These are phyloP conservation scores for Macroventuria anomochaeta DNA, from an alignment of 2,329 filamentous ascomycete species.

Conservation along the genomic window DNA sequence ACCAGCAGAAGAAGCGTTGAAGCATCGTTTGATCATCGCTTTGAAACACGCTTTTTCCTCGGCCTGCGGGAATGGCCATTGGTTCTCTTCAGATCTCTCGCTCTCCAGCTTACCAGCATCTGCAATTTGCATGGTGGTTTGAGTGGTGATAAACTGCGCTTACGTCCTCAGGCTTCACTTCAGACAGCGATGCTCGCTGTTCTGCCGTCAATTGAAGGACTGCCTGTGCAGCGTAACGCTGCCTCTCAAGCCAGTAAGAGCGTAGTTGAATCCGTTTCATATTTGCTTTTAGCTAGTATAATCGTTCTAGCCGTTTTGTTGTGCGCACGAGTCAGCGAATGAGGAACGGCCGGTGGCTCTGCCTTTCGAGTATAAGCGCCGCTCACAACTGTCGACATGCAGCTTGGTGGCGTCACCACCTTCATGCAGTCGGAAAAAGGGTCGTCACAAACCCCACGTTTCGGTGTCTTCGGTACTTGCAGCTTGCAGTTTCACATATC, in stretches of 20 bases:
- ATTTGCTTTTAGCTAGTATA: slow-evolving; percentile 41
- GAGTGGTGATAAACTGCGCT: slow-evolving; percentile 1
- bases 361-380: slow-evolving; percentile 41
- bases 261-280: slow-evolving; percentile 44
- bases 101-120: slow-evolving; percentile 4
- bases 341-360: slow-evolving; percentile 26
- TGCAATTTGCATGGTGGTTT: neutral
- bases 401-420: slow-evolving; percentile 33
- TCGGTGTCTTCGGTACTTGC: slow-evolving; percentile 13
- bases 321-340: slow-evolving; percentile 39
- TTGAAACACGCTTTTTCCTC: slow-evolving; percentile 43
- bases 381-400: slow-evolving; percentile 26
- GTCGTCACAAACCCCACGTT: slow-evolving; percentile 31
- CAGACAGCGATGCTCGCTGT: slow-evolving; percentile 19
- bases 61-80: slow-evolving; percentile 27
- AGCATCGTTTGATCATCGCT: slow-evolving; percentile 46
- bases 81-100: slow-evolving; percentile 15
- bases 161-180: slow-evolving; percentile 8
- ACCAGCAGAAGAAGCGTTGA: slow-evolving; percentile 44
- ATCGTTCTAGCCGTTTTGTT: slow-evolving; percentile 31
- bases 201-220: slow-evolving; percentile 13
- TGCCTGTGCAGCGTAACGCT: slow-evolving; percentile 42
- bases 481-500: slow-evolving; percentile 3
- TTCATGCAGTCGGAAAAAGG: slow-evolving; percentile 40
- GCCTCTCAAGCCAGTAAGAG: slow-evolving; percentile 34